These are phyloP conservation scores for Crithidia brevicula DNA, from an alignment of 208 protist genomes.

Conservation along the genomic window DNA sequence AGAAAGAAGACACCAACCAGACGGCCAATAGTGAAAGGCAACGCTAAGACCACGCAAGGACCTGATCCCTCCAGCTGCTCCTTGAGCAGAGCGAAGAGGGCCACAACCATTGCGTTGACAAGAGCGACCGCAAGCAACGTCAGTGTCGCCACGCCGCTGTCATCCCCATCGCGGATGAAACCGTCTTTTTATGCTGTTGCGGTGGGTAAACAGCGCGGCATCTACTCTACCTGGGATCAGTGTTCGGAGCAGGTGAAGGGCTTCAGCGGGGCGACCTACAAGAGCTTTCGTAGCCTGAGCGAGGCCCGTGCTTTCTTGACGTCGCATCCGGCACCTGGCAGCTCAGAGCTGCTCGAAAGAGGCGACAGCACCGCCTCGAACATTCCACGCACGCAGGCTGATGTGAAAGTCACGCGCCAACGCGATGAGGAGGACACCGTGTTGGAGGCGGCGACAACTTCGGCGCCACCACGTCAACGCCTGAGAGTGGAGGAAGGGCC, in stretches of 20 bases:
- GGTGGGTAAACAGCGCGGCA: slow-evolving; percentile 55
- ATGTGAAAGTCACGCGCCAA: no score
- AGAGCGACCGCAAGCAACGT: no score
- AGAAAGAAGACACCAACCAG: no score
- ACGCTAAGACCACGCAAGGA: neutral
- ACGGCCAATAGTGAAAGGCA: no score
- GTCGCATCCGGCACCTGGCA: neutral
- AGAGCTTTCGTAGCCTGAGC: slow-evolving; percentile 61
- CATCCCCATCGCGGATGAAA: slow-evolving; percentile 13
- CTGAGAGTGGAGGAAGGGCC: neutral
- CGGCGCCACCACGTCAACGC: neutral
- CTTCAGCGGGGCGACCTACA: slow-evolving; percentile 68
- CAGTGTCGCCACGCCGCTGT: no score
- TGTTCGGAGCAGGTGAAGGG: slow-evolving; percentile 71
- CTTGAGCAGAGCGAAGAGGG: neutral
- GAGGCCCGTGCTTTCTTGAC: slow-evolving; percentile 64
- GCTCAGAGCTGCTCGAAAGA: neutral
- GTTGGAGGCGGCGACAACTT: neutral
- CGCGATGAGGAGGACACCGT: neutral
- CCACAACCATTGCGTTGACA: neutral
- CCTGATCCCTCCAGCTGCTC: no score
- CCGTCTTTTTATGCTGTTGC: slow-evolving; percentile 81
- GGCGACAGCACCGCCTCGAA: neutral
- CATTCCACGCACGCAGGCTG: neutral
- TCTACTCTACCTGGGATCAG: slow-evolving; percentile 82